Base-by-base conservation (phyloP, 2,329 filamentous ascomycete genomes). In the Leptosphaerulina australis region DNA sequence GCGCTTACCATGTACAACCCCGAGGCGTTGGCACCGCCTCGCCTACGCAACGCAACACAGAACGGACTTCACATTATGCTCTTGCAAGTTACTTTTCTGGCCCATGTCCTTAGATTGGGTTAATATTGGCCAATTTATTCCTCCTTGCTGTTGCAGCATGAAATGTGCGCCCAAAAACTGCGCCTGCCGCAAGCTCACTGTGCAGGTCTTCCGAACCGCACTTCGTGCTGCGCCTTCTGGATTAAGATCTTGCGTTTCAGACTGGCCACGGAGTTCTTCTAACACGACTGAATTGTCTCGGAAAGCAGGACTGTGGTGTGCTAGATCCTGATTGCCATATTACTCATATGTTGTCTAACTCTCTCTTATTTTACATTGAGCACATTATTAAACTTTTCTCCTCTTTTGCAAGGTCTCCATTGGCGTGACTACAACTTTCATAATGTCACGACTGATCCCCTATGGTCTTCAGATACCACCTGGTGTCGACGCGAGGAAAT, bases 401-500 rank as follows among this genome's bases (percentile, higher is more conserved):
- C n/a, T 20, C 28, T 15, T 15, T 30, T n/a, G n/a, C n/a, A n/a
- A n/a, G n/a, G n/a, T n/a, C n/a, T n/a, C n/a, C n/a, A n/a, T n/a
- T n/a, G n/a, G n/a, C n/a, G n/a, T n/a, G n/a, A n/a, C 6, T 18
- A 9, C 14, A 14, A 12, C 12, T 22, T 21, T 26, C 14, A 10
- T 20, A 17, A 51, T 51, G 48, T 24, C 48, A 12, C 40, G 24
- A 37, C 18, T 45, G 7, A 28, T 51, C 15, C 41, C 41, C 11
- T 18, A 21, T 31, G 41, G 41, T 5, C 24, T 51, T 5, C 30
- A 36, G 24, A 41, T 51, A 11, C 60, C 58, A 29, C 37, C 51
- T 10, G 50, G 48, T 6, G 43, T 63, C 21, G 55, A 63, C 40
- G 35, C 47, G 1, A 53, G 35, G 21, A 38, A 53, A 7, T 62